Percentiles rank a stretch among this genome's conserved stretches.
These are phyloP conservation scores for Pezicula radicicola DNA, from an alignment of 2,329 filamentous ascomycete genomes.

Conservation along the genomic window DNA sequence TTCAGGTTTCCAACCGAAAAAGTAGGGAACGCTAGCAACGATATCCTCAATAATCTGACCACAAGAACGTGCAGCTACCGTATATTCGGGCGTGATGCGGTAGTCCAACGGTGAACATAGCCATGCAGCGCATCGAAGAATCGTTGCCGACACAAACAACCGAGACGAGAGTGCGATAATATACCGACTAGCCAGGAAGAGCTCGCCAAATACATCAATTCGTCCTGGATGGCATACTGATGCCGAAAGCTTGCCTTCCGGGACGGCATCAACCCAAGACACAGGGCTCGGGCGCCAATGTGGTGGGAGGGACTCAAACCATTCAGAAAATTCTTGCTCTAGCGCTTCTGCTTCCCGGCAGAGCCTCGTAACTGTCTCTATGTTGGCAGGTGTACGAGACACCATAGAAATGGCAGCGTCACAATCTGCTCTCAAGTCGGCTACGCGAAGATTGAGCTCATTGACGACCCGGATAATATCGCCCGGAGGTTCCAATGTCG, in stretches of 20 bases:
- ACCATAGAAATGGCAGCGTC: conserved; percentile 44
- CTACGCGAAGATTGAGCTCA: conserved; percentile 46
- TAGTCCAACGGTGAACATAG: conserved; percentile 55
- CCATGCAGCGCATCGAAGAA: conserved; percentile 56
- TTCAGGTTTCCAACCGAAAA: conserved; percentile 53
- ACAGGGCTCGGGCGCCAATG: conserved; percentile 47
- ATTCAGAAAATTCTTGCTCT: conserved; percentile 46
- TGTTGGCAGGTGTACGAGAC: conserved; percentile 42
- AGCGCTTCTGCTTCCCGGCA: conserved; percentile 47
- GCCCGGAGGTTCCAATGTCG: conserved; percentile 47
- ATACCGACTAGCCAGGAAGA: conserved; percentile 53
- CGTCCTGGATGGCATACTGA: conserved; percentile 44
- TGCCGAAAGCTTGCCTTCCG: conserved; percentile 41
- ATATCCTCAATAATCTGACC: conserved; percentile 52
- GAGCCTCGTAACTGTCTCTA: conserved; percentile 45
- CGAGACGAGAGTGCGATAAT: conserved; percentile 51
- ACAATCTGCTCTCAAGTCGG: conserved; percentile 49
- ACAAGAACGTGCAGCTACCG: conserved; percentile 46
- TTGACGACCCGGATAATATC: conserved; percentile 38
- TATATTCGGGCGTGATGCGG: conserved; percentile 56
- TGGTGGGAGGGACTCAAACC: conserved; percentile 45
- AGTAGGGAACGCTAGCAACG: conserved; percentile 54
- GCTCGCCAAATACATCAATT: conserved; percentile 53
- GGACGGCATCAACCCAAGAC: conserved; percentile 49
- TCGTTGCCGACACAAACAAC: conserved; percentile 48